A percentile compares a stretch with the other conserved stretches of the same genome.
Conservation (phyloP, 306 rosid species). For the Vachellia pachyceras region DNA sequence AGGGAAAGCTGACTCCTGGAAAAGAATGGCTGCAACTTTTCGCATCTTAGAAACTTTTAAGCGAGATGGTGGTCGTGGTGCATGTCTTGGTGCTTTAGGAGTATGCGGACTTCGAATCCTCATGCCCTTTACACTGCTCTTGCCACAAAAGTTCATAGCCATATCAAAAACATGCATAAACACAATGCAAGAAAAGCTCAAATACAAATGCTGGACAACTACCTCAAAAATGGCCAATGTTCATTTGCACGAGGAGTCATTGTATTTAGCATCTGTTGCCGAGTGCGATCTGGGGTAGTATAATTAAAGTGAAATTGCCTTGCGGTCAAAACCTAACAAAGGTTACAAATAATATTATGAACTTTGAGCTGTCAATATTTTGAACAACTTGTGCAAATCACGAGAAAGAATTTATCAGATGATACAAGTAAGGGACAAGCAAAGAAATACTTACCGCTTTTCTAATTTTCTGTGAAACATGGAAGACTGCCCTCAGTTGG, state of each 20-base stretch:
- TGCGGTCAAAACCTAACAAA: constrained; percentile 68
- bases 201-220: not conserved
- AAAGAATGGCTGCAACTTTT: constrained; percentile 92
- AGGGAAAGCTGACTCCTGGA: constrained; percentile 77
- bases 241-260: constrained; percentile 80
- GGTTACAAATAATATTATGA: not conserved
- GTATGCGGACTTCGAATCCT: constrained; percentile 71
- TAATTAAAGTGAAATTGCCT: constrained; percentile 88
- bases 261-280: constrained; percentile 74
- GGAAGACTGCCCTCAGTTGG: constrained; percentile 89
- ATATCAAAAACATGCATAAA: constrained; percentile 12
- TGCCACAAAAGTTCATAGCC: constrained; percentile 48
- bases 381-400: not conserved
- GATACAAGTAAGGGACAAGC: no score
- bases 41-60: constrained; percentile 83
- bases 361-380: no score
- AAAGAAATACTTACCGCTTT: constrained; percentile 70
- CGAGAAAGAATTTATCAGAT: no score
- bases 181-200: not conserved
- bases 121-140: constrained; percentile 66
- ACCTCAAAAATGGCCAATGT: constrained; percentile 86
- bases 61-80: constrained; percentile 91
- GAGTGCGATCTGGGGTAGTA: constrained; percentile 90
- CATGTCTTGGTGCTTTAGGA: constrained; percentile 95
- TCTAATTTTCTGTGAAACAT: constrained; percentile 79